These are phyloP conservation scores for Ophiorrhiza pumila DNA, from an alignment of 257 asterid genomes.

Conservation along the genomic window DNA sequence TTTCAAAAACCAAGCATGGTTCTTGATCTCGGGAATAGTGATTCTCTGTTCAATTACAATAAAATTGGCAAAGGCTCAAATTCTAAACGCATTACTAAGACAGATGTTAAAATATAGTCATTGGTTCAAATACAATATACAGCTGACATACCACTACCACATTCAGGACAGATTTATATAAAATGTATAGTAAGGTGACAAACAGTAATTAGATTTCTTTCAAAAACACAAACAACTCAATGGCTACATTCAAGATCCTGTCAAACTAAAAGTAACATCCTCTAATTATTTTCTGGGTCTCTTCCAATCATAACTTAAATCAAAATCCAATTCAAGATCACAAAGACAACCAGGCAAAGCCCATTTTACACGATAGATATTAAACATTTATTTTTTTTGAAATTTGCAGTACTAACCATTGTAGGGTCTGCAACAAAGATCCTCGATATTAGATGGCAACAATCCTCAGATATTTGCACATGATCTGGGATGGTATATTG, in stretches of 20 bases:
- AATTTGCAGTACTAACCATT: constrained; percentile 38
- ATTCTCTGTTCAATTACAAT: constrained; percentile 60
- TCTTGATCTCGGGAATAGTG: constrained; percentile 67
- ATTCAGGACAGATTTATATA: neutral
- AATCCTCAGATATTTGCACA: constrained; percentile 55
- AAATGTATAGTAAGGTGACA: too few relatives aligned
- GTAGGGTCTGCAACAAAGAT: constrained; percentile 68
- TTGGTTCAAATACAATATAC: neutral
- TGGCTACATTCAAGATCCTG: neutral
- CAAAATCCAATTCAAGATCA: neutral
- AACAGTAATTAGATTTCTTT: neutral
- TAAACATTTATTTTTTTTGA: neutral
- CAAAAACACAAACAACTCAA: neutral
- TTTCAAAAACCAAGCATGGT: constrained; percentile 74
- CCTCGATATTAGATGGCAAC: constrained; percentile 62
- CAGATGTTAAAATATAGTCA: neutral
- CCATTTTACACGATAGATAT: neutral
- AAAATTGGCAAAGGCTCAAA: constrained; percentile 2
- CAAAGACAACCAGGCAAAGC: neutral
- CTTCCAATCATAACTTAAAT: neutral
- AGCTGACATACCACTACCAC: neutral
- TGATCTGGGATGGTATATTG: constrained; percentile 65
- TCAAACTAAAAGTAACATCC: neutral
- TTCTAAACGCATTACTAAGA: neutral
- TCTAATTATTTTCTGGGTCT: neutral